phyloP scores from a whole-genome alignment of 345 rosid species.

The Syzygium jambos region DNA sequence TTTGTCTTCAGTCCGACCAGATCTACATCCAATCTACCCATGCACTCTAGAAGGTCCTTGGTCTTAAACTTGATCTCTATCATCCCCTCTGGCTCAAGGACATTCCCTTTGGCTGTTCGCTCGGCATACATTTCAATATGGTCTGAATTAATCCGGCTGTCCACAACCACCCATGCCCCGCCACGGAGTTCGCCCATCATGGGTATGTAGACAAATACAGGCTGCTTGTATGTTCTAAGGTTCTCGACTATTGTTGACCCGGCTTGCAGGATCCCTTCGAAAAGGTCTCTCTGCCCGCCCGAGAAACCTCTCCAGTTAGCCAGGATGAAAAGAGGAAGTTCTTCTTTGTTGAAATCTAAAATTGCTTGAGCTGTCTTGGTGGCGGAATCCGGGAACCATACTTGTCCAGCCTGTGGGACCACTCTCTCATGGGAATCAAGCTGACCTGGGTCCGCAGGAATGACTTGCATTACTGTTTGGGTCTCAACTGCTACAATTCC shows the following conservation, averaged over 20 bases:
- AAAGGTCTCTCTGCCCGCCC: conserved; percentile 98
- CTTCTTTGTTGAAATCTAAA: conserved; percentile 92
- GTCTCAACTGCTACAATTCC: conserved; percentile 99
- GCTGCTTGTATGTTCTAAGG: conserved; percentile 91
- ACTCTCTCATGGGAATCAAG: conserved; percentile 98
- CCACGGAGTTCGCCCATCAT: conserved; percentile 99
- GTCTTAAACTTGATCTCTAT: conserved; percentile 95
- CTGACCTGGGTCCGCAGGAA: conserved; percentile 99
- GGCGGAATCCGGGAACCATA: conserved; percentile 99
- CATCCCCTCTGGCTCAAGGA: conserved; percentile 98
- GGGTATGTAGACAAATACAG: conserved; percentile 96
- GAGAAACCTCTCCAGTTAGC: conserved; percentile 99
- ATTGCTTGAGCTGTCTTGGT: conserved; percentile 94
- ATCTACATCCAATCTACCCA: conserved; percentile 87
- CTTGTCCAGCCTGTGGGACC: conserved; percentile 99
- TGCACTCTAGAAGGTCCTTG: conserved; percentile 89
- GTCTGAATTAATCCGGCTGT: conserved; percentile 86
- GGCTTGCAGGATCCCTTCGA: conserved; percentile 99
- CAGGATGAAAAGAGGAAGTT: conserved; percentile 88
- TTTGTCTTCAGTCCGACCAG: conserved; percentile 54
- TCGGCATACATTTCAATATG: conserved; percentile 99
- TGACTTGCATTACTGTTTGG: conserved; percentile 95
- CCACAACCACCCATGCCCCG: conserved; percentile 99
- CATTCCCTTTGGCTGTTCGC: conserved; percentile 86
- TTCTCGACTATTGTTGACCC: conserved; percentile 98